Base-by-base conservation (phyloP, 768 basidiomycete genomes). In the Pilatotrama ljubarskyi region DNA sequence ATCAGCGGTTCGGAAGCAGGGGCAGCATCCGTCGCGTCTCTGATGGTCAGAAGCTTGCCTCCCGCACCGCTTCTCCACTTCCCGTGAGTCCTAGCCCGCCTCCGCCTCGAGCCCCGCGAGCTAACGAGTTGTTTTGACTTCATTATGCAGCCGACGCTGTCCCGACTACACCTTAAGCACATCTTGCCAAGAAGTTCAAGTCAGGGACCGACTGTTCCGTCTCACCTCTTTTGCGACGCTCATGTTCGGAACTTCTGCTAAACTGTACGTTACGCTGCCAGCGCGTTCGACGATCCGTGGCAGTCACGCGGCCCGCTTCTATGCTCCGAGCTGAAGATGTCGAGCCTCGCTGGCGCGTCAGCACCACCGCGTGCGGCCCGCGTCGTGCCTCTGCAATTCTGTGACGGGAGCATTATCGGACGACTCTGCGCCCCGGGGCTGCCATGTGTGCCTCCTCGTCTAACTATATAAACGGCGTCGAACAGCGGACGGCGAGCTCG, bases 321-420 rank as follows among this genome's bases (percentile, higher is more conserved):
- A 18, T 42, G 35, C 9, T 40, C 48, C 42, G 49, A 26, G 38
- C 15, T 20, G 36, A 15, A 44, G 42, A 20, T n/a, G 24, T 11
- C 36, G 37, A 18, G 17, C 15, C 24, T 42, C 29, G 50, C 22
- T 22, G 55, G 43, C 37, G 25, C 40, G 43, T 49, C 38, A 20
- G 9, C 15, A 10, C 36, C 49, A 36, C 29, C 20, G 20, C 14
- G 3, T 6, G 32, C 60, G 60, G 60, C 24, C 60, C 54, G 60
- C 25, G 24, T 25, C 24, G 44, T 15, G 32, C 36, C 47, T 29
- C 15, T 38, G 29, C 48, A 47, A 63, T 63, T 54, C 57, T 58
- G 26, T 37, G 32, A 20, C 32, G 57, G 62, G 61, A 57, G 56
- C 56, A 42, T 58, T 44, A 35, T 63, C 62, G 62, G 62, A 59